Conservation (phyloP, 1,284 basidiomycete genomes). For the Trametes polyzona region DNA sequence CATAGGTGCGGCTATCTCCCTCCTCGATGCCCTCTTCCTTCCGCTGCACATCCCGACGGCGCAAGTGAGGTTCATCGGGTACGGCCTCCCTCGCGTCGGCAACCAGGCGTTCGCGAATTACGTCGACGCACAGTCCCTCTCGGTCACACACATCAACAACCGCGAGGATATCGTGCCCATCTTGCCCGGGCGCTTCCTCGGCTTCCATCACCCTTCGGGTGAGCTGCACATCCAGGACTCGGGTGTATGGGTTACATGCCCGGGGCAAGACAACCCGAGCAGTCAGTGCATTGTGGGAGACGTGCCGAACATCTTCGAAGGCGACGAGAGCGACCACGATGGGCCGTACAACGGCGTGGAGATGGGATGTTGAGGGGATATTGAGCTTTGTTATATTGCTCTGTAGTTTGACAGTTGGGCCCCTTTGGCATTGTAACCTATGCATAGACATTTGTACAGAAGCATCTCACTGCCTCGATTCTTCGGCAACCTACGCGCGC, state of each 20-base stretch:
- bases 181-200: slow-evolving; percentile 53
- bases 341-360: slow-evolving; percentile 61
- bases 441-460: neutral
- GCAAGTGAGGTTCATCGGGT: slow-evolving; percentile 45
- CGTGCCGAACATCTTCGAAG: slow-evolving; percentile 53
- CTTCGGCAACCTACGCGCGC: no score
- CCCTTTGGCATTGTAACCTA: neutral
- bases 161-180: slow-evolving; percentile 35
- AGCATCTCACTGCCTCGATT: neutral
- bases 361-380: slow-evolving; percentile 50
- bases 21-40: slow-evolving; percentile 53
- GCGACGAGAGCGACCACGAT: slow-evolving; percentile 49
- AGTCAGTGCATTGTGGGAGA: slow-evolving; percentile 56
- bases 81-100: slow-evolving; percentile 65
- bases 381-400: neutral
- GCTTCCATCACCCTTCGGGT: slow-evolving; percentile 58
- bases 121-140: slow-evolving; percentile 50
- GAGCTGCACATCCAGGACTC: slow-evolving; percentile 61
- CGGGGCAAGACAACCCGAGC: slow-evolving; percentile 60
- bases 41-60: slow-evolving; percentile 46
- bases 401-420: neutral
- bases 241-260: slow-evolving; percentile 50
- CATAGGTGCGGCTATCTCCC: slow-evolving; percentile 48
- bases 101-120: slow-evolving; percentile 62
- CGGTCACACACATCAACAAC: slow-evolving; percentile 41